These are phyloP conservation scores for Salix caprea DNA, from an alignment of 345 rosid genomes.

Conservation along the genomic window DNA sequence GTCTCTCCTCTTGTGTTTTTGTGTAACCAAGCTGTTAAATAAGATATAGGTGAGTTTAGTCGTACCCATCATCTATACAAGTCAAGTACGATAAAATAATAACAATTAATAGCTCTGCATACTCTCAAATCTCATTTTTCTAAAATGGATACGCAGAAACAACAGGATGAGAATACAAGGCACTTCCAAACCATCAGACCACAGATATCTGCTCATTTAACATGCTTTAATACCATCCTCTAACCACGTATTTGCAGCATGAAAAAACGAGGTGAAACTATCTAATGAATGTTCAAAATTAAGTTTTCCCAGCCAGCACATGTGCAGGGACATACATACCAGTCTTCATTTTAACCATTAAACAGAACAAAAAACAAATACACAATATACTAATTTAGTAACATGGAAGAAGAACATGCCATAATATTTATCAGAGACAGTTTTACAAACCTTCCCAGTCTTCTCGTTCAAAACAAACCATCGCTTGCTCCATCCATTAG, in stretches of 20 bases:
- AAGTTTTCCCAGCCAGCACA: neutral
- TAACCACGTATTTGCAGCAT: neutral
- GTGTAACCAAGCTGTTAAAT: constrained; percentile 87
- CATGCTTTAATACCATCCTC: neutral
- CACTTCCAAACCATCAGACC: neutral
- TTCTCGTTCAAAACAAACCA: constrained; percentile 98
- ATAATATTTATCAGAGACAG: neutral
- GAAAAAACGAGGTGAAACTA: neutral
- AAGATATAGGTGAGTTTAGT: neutral
- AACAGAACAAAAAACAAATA: neutral
- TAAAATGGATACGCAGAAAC: neutral
- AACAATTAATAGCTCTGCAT: neutral
- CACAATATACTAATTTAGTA: neutral
- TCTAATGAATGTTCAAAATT: neutral
- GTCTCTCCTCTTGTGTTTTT: constrained; percentile 87
- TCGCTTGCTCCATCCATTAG: constrained; percentile 84
- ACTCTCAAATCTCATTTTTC: neutral
- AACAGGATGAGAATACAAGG: neutral
- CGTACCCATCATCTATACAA: neutral
- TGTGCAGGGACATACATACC: neutral
- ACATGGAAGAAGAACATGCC: neutral
- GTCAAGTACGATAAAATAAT: neutral
- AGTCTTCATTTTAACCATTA: neutral
- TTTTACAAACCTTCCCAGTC: constrained; percentile 73
- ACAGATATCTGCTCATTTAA: neutral